Evolutionary conservation across 352 stramenopile genomes (phyloP).

Genomic region (Phytophthora crassamura): DNA sequence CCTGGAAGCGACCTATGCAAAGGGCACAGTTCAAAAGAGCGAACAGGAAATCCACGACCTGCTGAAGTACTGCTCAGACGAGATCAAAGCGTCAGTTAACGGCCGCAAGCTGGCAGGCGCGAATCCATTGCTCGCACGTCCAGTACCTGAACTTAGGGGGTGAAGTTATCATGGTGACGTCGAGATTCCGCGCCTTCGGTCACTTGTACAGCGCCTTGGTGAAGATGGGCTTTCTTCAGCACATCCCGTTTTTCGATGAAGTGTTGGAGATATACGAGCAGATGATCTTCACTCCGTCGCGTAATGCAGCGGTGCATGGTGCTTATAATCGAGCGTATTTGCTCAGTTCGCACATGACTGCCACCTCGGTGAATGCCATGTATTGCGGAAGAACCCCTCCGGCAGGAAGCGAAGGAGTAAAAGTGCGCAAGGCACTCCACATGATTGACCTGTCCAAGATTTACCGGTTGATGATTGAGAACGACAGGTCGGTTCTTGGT

Average conservation of each 20-base stretch:
- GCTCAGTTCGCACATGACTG: constrained; percentile 32
- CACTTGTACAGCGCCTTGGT: constrained; percentile 41
- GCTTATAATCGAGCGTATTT: constrained; percentile 36
- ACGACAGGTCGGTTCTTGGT: constrained; percentile 33
- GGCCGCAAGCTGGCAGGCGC: constrained; percentile 22
- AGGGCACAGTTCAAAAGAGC: constrained; percentile 20
- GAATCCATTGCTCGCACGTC: constrained; percentile 42
- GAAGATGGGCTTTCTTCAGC: constrained; percentile 19
- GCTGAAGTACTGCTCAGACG: constrained; percentile 3
- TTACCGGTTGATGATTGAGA: constrained; percentile 29
- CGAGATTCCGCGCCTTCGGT: constrained; percentile 36
- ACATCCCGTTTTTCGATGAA: constrained; percentile 39
- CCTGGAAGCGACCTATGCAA: constrained; percentile 22
- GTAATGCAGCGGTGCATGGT: constrained; percentile 25
- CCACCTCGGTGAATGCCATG: constrained; percentile 29
- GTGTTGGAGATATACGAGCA: constrained; percentile 35
- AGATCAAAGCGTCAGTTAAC: constrained; percentile 10
- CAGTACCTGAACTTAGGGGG: constrained; percentile 28
- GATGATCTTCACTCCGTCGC: constrained; percentile 42
- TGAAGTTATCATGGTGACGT: constrained; percentile 36
- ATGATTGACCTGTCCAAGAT: constrained; percentile 31
- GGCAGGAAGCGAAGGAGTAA: constrained; percentile 7
- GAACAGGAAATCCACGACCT: constrained; percentile 20
- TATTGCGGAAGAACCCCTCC: constrained; percentile 16
- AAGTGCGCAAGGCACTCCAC: constrained; percentile 33